Percentiles rank a stretch among this genome's conserved stretches.
Evolutionary conservation across 2,329 filamentous ascomycete species (phyloP).

Genomic region (Exophiala calicioides): DNA sequence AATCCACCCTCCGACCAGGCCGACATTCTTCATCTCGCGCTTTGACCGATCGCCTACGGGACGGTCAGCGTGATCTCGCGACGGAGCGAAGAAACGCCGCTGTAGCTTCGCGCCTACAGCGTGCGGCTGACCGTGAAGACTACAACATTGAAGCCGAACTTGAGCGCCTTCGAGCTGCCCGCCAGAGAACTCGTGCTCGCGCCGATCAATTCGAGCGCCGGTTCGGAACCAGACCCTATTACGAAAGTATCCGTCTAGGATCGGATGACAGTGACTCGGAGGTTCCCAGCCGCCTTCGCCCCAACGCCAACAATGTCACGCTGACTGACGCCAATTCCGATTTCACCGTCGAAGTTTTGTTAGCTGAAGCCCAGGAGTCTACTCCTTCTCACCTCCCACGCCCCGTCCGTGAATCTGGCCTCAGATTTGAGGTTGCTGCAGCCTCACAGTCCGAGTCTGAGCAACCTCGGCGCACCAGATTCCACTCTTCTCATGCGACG

Average conservation of each 20-base stretch:
- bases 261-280: constrained; percentile 10
- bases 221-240: constrained; percentile 1
- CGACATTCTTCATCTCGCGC: constrained; percentile 17
- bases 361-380: constrained; percentile 7
- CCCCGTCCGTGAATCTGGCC: constrained; percentile 39
- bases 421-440: constrained; percentile 35
- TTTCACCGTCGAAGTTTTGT: constrained; percentile 6
- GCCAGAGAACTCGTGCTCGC: constrained; percentile 17
- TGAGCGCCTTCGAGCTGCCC: constrained; percentile 17
- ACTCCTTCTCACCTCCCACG: constrained; percentile 36
- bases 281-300: constrained; percentile 1
- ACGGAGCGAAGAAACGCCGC: constrained; percentile 9
- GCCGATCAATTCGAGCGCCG: constrained; percentile 8
- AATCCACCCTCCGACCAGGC: constrained; percentile 38
- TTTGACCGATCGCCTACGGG: constrained; percentile 22
- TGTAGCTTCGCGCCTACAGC: constrained; percentile 1
- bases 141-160: constrained; percentile 23
- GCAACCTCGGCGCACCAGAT: constrained; percentile 7
- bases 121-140: constrained; percentile 14
- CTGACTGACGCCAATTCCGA: constrained; percentile 4
- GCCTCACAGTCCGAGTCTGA: constrained; percentile 17
- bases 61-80: constrained; percentile 10
- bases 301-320: background rate
- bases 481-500: background rate
- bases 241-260: constrained; percentile 3